Evolutionary conservation across 257 asterid species (phyloP).

Genomic region (Penstemon newberryi): DNA sequence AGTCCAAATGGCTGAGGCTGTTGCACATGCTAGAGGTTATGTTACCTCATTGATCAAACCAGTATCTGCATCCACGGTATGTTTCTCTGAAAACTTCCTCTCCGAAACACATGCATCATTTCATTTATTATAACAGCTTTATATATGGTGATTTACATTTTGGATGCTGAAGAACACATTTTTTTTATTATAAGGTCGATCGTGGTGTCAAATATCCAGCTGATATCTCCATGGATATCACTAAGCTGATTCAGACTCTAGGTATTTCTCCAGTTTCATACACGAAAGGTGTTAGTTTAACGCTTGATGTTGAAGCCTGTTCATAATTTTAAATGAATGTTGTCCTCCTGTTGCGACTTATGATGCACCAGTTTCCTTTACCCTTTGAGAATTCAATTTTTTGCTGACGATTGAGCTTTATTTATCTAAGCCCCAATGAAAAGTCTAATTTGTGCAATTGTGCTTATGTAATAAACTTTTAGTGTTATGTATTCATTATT

Average conservation of each 20-base stretch:
- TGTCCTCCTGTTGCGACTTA: not conserved
- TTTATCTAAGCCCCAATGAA: too few relatives aligned
- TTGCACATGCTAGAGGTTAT: conserved; percentile 67
- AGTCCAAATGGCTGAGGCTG: conserved; percentile 96
- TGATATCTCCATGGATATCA: conserved; percentile 89
- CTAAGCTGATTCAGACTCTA: conserved; percentile 58
- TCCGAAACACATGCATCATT: not conserved
- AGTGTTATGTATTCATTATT: too few relatives aligned
- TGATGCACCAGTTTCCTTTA: too few relatives aligned
- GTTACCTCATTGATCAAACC: conserved; percentile 63
- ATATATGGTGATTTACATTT: not conserved
- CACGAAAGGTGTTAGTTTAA: conserved; percentile 64
- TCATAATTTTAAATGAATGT: conserved; percentile 10
- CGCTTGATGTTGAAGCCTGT: conserved; percentile 50
- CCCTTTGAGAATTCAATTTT: too few relatives aligned
- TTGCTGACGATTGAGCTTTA: too few relatives aligned
- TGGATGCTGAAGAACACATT: not conserved
- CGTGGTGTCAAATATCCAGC: conserved; percentile 91
- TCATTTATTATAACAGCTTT: not conserved
- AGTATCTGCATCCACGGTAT: conserved; percentile 83
- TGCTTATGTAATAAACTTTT: too few relatives aligned
- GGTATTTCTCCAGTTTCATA: conserved; percentile 61
- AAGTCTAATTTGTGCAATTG: too few relatives aligned
- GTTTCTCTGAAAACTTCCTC: conserved; percentile 26
- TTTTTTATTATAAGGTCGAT: conserved; percentile 55